Conservation (phyloP, 768 basidiomycete species). For the Termitomyces sp. region DNA sequence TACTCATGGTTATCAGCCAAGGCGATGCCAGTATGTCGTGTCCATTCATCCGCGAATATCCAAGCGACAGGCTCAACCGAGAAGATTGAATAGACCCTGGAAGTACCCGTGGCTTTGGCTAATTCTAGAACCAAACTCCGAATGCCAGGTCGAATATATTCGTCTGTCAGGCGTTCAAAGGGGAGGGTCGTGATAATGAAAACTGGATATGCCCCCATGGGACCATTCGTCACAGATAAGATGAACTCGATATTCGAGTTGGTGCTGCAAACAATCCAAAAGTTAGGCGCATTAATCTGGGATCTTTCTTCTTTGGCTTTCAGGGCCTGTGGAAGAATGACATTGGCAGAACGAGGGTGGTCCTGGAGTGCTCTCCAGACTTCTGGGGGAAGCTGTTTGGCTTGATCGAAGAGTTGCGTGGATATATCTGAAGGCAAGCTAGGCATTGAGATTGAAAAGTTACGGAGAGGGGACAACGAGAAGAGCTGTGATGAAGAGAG, state of each 20-base stretch:
- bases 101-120: constrained; percentile 19
- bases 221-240: constrained; percentile 51
- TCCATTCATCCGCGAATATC: constrained; percentile 47
- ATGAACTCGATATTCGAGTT: constrained; percentile 39
- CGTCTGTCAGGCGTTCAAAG: constrained; percentile 28
- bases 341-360: constrained; percentile 34
- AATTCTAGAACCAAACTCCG: constrained; percentile 29
- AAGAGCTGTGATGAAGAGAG: neutral
- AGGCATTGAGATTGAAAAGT: constrained; percentile 7
- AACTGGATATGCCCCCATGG: constrained; percentile 56
- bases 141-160: constrained; percentile 35
- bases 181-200: constrained; percentile 53
- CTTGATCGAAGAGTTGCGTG: constrained; percentile 19
- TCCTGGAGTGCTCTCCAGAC: constrained; percentile 31
- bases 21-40: constrained; percentile 33
- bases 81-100: constrained; percentile 63
- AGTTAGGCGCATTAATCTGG: constrained; percentile 11
- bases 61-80: constrained; percentile 41
- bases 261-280: constrained; percentile 30
- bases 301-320: constrained; percentile 19
- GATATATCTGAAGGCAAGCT: constrained; percentile 3
- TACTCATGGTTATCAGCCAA: constrained; percentile 36
- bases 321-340: constrained; percentile 31
- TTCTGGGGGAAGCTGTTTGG: constrained; percentile 27
- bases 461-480: neutral